Evolutionary conservation across 331 rosid genomes (phyloP).

Genomic region (Malus hybrid): DNA sequence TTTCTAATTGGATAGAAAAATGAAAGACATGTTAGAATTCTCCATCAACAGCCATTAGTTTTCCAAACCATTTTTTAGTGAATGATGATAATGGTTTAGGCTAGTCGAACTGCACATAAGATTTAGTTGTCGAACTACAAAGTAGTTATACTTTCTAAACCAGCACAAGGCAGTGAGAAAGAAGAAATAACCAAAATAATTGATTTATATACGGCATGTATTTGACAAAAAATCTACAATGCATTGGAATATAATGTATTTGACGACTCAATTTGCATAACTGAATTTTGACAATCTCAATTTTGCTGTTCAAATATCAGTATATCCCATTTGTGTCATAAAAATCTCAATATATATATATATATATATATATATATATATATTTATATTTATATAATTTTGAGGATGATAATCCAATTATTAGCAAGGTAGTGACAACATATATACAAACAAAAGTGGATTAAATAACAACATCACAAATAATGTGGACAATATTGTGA

Average conservation of each 20-base stretch:
- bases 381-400: neutral
- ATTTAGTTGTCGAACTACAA: no score
- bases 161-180: no score
- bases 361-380: no score
- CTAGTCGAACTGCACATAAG: no score
- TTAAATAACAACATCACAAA: neutral
- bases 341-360: neutral
- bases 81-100: no score
- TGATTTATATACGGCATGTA: neutral
- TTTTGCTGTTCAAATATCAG: neutral
- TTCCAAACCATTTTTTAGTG: no score
- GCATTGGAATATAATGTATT: neutral
- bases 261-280: neutral
- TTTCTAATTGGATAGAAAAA: neutral
- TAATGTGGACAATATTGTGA: neutral
- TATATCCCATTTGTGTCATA: neutral
- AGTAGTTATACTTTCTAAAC: no score
- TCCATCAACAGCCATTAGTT: neutral
- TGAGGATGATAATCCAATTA: slow-evolving; percentile 2
- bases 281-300: neutral
- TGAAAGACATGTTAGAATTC: neutral
- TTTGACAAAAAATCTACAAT: no score
- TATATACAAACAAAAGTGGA: neutral
- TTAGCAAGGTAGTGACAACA: neutral
- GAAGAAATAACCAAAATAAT: neutral